phyloP scores from a whole-genome alignment of 352 stramenopile species.

The Globisporangium radiosum region DNA sequence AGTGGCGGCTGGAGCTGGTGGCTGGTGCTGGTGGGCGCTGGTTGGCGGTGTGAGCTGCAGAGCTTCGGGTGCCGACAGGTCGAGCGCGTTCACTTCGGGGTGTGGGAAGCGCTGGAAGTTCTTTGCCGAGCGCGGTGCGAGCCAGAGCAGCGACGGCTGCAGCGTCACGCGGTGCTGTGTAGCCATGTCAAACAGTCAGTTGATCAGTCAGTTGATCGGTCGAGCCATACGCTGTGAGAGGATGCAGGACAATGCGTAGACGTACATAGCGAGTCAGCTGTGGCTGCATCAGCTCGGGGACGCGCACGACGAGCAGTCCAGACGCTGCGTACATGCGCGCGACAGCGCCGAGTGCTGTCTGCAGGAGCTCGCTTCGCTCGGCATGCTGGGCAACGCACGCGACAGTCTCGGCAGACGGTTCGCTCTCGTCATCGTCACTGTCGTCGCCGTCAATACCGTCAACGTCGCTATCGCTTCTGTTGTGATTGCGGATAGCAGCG shows the following conservation, averaged over 20 bases:
- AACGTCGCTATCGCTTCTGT: background rate
- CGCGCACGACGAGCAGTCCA: conserved; percentile 15
- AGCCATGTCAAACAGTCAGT: background rate
- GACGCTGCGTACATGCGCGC: background rate
- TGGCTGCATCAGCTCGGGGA: conserved; percentile 17
- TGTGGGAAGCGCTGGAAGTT: conserved; percentile 55
- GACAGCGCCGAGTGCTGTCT: background rate
- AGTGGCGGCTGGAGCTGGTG: too few species aligned
- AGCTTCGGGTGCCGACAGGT: conserved; percentile 24
- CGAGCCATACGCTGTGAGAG: background rate
- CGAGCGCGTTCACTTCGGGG: conserved; percentile 49
- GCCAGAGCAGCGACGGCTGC: conserved; percentile 47
- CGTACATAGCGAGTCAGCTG: conserved; percentile 31
- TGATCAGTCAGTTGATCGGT: background rate
- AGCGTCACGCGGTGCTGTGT: conserved; percentile 36
- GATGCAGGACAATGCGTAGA: background rate
- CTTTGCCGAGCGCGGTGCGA: conserved; percentile 30
- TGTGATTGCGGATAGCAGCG: background rate
- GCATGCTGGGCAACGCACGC: background rate
- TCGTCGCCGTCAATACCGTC: background rate
- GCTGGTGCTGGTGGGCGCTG: background rate
- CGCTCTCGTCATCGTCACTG: background rate
- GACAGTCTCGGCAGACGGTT: background rate
- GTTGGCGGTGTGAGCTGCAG: background rate
- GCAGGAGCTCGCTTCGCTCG: conserved; percentile 1